These are phyloP conservation scores for Plantago coronopus DNA, from an alignment of 305 asterid genomes.

Conservation along the genomic window DNA sequence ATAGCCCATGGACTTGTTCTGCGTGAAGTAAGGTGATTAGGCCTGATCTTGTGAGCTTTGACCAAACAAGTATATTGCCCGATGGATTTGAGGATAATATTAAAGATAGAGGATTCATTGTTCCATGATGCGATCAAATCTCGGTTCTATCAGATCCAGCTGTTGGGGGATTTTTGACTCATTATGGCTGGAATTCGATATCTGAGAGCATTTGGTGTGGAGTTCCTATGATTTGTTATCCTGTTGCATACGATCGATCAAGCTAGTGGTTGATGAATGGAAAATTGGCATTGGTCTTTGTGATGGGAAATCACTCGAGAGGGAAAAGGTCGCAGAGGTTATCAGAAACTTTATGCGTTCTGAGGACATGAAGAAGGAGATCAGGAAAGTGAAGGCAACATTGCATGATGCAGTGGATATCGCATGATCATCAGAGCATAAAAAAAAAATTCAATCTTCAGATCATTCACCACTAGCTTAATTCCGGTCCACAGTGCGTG, in stretches of 20 bases:
- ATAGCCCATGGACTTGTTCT: constrained; percentile 55
- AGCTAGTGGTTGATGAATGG: constrained; percentile 73
- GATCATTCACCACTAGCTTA: no score
- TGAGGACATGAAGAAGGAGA: constrained; percentile 31
- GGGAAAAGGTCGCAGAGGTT: constrained; percentile 41
- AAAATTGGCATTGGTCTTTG: constrained; percentile 57
- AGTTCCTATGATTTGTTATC: constrained; percentile 66
- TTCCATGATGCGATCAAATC: constrained; percentile 66
- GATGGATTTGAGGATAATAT: constrained; percentile 31
- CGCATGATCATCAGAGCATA: no score
- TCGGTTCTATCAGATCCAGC: no score
- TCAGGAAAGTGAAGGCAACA: constrained; percentile 25
- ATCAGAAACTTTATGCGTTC: constrained; percentile 33
- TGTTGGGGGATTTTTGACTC: no score
- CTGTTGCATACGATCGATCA: constrained; percentile 63
- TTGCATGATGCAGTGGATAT: constrained; percentile 47
- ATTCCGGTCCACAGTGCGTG: no score
- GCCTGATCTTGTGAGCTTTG: constrained; percentile 31
- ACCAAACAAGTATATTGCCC: constrained; percentile 36
- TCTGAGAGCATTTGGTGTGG: no score
- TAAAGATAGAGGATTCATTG: constrained; percentile 41
- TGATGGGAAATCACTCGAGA: constrained; percentile 29
- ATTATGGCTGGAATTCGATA: no score
- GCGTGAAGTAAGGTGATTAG: constrained; percentile 56
- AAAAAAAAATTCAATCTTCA: no score